These are phyloP conservation scores for Scleroderma bovista DNA, from an alignment of 768 basidiomycete genomes.

Conservation along the genomic window DNA sequence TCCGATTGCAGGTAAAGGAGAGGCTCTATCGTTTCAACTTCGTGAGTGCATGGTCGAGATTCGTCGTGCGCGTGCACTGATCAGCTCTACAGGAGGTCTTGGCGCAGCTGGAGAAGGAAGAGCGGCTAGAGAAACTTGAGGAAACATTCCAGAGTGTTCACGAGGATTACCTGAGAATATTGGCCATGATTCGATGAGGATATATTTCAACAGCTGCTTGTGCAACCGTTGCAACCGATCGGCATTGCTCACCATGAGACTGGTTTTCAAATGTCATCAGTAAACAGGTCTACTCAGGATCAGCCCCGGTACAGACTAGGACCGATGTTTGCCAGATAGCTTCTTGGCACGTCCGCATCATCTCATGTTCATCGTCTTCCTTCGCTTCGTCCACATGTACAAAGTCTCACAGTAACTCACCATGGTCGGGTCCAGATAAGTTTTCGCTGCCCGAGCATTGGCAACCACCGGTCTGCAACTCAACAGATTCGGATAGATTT, in stretches of 20 bases:
- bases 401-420: no score
- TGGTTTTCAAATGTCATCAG: no score
- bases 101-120: conserved; percentile 80
- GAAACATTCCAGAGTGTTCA: conserved; percentile 87
- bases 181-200: conserved; percentile 41
- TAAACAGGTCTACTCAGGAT: no score
- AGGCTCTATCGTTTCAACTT: conserved; percentile 93
- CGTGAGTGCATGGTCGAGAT: conserved; percentile 40
- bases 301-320: no score
- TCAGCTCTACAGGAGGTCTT: conserved; percentile 63
- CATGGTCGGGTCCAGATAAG: no score
- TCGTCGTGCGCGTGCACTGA: conserved; percentile 1
- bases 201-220: background rate
- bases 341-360: no score
- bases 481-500: no score
- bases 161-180: conserved; percentile 80
- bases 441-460: no score
- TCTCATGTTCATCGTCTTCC: no score
- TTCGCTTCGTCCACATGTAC: no score
- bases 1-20: conserved; percentile 90
- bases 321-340: no score
- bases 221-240: background rate
- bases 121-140: conserved; percentile 83
- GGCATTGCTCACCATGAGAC: background rate
- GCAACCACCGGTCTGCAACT: no score